These are phyloP conservation scores for Vitis vinifera DNA, from an alignment of 164 flowering plant species.

Conservation along the genomic window ASM3070453v1 NC_081814.1:10294001-10294500, in stretches of 20 bases:
- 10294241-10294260: background rate
- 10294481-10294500: background rate
- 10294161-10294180: slow-evolving; percentile 92
- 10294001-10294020: slow-evolving; percentile 98
- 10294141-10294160: slow-evolving; percentile 96
- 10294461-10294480: background rate
- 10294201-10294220: slow-evolving; percentile 84
- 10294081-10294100: slow-evolving; percentile 86
- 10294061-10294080: slow-evolving; percentile 98
- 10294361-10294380: background rate
- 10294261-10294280: background rate
- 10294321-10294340: background rate
- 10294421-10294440: background rate
- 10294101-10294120: slow-evolving; percentile 96
- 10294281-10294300: background rate
- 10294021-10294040: slow-evolving; percentile 92
- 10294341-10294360: background rate
- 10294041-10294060: slow-evolving; percentile 94
- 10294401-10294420: background rate
- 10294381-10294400: background rate
- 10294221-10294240: background rate
- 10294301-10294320: background rate
- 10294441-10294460: background rate
- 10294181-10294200: slow-evolving; percentile 99
- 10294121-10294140: slow-evolving; percentile 97